phyloP scores from a whole-genome alignment of 2,329 filamentous ascomycete species.

The Lomentospora prolificans region DNA sequence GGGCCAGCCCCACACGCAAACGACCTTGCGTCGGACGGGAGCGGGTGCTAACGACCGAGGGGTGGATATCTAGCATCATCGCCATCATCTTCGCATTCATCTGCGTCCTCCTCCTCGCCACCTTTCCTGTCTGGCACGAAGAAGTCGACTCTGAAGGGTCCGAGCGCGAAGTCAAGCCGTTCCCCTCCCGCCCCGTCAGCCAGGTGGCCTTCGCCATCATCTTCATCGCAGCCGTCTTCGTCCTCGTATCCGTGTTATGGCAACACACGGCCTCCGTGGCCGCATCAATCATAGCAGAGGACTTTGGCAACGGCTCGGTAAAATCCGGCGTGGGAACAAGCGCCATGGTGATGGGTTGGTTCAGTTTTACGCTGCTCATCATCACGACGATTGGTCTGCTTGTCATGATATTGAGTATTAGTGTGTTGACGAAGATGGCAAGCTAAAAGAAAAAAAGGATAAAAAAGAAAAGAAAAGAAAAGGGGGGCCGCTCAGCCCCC shows the following conservation, averaged over 20 bases:
- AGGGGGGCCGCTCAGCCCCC: background rate
- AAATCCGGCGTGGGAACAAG: conserved; percentile 81
- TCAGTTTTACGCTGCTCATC: conserved; percentile 85
- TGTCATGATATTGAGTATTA: conserved; percentile 93
- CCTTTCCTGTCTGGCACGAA: conserved; percentile 96
- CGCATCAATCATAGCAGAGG: conserved; percentile 85
- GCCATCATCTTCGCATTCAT: conserved; percentile 96
- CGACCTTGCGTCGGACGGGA: no score
- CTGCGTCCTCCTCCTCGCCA: conserved; percentile 87
- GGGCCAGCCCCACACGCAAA: no score
- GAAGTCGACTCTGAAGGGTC: conserved; percentile 72
- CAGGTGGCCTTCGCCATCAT: conserved; percentile 91
- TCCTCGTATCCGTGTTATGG: conserved; percentile 71
- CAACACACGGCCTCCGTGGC: conserved; percentile 95
- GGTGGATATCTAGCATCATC: conserved; percentile 64
- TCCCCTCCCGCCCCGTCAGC: conserved; percentile 84
- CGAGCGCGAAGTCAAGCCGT: conserved; percentile 85
- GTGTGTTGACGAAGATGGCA: conserved; percentile 57
- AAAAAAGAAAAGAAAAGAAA: conserved; percentile 2
- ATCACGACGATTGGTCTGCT: conserved; percentile 91
- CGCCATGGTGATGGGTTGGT: conserved; percentile 97
- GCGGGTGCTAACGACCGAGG: no score
- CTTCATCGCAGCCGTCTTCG: conserved; percentile 63
- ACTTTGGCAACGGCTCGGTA: conserved; percentile 83
- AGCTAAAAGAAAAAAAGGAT: conserved; percentile 10